These are phyloP conservation scores for Murraya paniculata DNA, from an alignment of 345 rosid genomes.

Conservation along the genomic window DNA sequence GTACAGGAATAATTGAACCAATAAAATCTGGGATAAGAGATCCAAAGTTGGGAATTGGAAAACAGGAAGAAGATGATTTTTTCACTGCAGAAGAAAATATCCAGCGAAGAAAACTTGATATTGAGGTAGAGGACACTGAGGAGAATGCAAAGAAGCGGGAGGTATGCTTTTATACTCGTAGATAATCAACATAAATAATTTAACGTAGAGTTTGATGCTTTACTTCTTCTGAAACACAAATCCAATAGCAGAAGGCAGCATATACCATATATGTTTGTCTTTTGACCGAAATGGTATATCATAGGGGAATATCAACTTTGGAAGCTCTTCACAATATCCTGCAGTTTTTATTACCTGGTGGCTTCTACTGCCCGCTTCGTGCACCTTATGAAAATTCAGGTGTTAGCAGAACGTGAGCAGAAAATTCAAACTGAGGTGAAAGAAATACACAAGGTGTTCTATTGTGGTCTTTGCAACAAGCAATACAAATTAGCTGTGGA, in stretches of 20 bases:
- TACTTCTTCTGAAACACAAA: conserved; percentile 54
- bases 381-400: conserved; percentile 99
- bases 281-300: conserved; percentile 72
- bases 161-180: conserved; percentile 56
- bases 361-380: conserved; percentile 99
- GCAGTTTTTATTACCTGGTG: conserved; percentile 99
- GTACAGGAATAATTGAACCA: conserved; percentile 81
- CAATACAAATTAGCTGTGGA: conserved; percentile 96
- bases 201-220: conserved; percentile 53
- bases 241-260: conserved; percentile 76
- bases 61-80: conserved; percentile 97
- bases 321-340: conserved; percentile 81
- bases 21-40: conserved; percentile 93
- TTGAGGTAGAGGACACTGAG: conserved; percentile 90
- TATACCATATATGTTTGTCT: conserved; percentile 68
- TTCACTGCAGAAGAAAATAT: conserved; percentile 95
- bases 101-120: conserved; percentile 83
- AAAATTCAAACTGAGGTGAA: conserved; percentile 94
- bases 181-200: conserved; percentile 18
- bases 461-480: conserved; percentile 93
- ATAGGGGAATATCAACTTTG: conserved; percentile 74
- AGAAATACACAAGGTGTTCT: conserved; percentile 90
- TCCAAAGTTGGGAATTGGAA: conserved; percentile 88
- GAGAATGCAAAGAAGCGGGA: conserved; percentile 89
- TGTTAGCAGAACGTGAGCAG: conserved; percentile 97